phyloP scores from a whole-genome alignment of 768 basidiomycete species.

The Leccinum broughii region DNA sequence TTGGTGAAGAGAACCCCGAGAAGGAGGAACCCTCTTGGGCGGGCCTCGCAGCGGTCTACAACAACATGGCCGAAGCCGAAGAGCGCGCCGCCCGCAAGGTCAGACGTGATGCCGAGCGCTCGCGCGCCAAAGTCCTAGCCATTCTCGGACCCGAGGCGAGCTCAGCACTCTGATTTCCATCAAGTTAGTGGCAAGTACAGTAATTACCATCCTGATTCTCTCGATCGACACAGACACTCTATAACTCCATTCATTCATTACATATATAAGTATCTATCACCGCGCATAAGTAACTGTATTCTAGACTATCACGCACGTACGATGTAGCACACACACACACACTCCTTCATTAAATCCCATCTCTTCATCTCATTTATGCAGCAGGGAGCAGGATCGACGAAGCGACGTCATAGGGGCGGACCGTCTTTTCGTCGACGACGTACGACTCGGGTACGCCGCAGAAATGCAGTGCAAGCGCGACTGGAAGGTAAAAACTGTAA shows the following conservation, averaged over 20 bases:
- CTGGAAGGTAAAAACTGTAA: conserved; percentile 43
- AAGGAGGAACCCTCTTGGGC: not conserved
- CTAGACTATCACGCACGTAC: not conserved
- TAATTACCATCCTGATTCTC: not conserved
- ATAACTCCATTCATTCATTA: not conserved
- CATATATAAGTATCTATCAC: not conserved
- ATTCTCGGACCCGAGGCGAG: conserved; percentile 7
- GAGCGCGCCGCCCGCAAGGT: conserved; percentile 12
- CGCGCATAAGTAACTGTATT: not conserved
- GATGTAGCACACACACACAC: not conserved
- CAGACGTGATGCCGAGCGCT: conserved; percentile 12
- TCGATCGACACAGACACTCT: not conserved
- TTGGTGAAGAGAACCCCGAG: not conserved
- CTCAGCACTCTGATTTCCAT: not conserved
- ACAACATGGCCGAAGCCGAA: conserved; percentile 1
- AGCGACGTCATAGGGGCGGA: conserved; percentile 1
- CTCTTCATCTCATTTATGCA: not conserved
- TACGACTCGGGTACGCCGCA: conserved; percentile 28
- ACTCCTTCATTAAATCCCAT: not conserved
- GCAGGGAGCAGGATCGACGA: conserved; percentile 3
- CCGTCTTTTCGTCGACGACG: conserved; percentile 37
- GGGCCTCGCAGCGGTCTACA: conserved; percentile 2
- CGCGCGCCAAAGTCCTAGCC: conserved; percentile 11
- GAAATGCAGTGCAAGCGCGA: conserved; percentile 3
- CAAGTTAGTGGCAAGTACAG: not conserved